phyloP scores from a whole-genome alignment of 805 yeast genomes.

The Yamadazyma takamatsuzukensis region DNA sequence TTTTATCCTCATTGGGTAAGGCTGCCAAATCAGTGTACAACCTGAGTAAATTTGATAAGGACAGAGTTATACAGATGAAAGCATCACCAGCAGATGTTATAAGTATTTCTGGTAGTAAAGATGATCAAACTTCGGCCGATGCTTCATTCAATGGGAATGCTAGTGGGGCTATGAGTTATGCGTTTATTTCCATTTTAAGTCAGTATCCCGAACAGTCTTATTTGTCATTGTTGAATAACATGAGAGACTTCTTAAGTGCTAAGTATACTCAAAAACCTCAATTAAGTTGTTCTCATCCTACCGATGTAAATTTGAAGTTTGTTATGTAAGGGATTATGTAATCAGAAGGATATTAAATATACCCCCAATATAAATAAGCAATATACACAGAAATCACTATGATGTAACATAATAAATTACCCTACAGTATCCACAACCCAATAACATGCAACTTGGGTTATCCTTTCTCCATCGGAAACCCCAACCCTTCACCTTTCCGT shows the following conservation, averaged over 20 bases:
- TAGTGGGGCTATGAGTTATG: conserved; percentile 41
- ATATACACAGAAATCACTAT: too few relatives aligned
- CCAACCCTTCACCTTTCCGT: too few relatives aligned
- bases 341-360: too few relatives aligned
- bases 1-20: conserved; percentile 31
- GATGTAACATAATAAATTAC: too few relatives aligned
- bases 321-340: too few relatives aligned
- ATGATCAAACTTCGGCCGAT: conserved; percentile 40
- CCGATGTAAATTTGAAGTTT: conserved; percentile 34
- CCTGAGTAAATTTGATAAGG: conserved; percentile 11
- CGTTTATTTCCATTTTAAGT: conserved; percentile 27
- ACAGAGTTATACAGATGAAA: conserved; percentile 25
- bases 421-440: too few relatives aligned
- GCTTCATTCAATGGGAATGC: conserved; percentile 31
- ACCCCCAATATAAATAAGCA: neutral
- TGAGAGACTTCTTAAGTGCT: conserved; percentile 27
- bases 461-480: too few relatives aligned
- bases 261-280: conserved; percentile 40
- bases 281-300: conserved; percentile 37
- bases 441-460: neutral
- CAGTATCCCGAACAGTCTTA: conserved; percentile 30
- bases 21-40: conserved; percentile 28
- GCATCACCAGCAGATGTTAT: conserved; percentile 38
- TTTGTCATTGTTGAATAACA: conserved; percentile 32
- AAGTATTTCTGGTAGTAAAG: conserved; percentile 36